Percentiles rank a stretch among this genome's conserved stretches.
Conservation (phyloP, 2,329 filamentous ascomycete species). For the Celoporthe dispersa region DNA sequence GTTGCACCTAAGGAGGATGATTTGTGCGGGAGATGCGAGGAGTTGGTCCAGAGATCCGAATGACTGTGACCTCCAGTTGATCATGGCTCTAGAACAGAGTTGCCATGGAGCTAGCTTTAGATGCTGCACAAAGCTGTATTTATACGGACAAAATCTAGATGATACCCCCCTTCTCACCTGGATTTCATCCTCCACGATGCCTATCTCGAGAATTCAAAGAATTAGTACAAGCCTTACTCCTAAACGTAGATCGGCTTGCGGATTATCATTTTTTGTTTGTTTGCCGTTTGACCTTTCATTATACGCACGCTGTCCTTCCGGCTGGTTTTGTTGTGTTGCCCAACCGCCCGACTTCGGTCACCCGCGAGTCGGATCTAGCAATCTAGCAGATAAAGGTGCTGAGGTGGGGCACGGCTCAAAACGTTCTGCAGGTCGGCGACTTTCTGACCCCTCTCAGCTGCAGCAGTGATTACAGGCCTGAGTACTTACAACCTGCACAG, state of each 20-base stretch:
- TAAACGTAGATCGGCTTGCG: too few relatives aligned
- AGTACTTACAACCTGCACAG: not conserved
- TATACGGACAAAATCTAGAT: not conserved
- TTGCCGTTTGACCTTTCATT: not conserved
- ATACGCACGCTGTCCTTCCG: not conserved
- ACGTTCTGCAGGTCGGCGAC: not conserved
- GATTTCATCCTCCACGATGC: not conserved
- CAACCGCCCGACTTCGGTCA: conserved; percentile 26
- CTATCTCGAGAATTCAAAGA: not conserved
- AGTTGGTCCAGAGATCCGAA: conserved; percentile 55
- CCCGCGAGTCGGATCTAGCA: conserved; percentile 16
- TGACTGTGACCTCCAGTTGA: not conserved
- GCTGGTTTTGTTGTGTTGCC: not conserved
- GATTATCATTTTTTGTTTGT: too few relatives aligned
- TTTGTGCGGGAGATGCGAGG: conserved; percentile 75
- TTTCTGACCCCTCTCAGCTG: conserved; percentile 5
- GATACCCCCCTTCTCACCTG: conserved; percentile 16
- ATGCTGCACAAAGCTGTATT: not conserved
- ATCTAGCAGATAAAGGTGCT: not conserved
- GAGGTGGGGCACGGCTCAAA: conserved; percentile 19
- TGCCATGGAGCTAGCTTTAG: not conserved
- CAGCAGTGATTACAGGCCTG: not conserved
- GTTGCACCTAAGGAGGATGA: conserved; percentile 67
- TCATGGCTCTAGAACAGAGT: not conserved
- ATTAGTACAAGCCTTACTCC: too few relatives aligned